These are phyloP conservation scores for Pharnaceum exiguum DNA, from an alignment of 148 eudicot species.

Conservation along the genomic window DNA sequence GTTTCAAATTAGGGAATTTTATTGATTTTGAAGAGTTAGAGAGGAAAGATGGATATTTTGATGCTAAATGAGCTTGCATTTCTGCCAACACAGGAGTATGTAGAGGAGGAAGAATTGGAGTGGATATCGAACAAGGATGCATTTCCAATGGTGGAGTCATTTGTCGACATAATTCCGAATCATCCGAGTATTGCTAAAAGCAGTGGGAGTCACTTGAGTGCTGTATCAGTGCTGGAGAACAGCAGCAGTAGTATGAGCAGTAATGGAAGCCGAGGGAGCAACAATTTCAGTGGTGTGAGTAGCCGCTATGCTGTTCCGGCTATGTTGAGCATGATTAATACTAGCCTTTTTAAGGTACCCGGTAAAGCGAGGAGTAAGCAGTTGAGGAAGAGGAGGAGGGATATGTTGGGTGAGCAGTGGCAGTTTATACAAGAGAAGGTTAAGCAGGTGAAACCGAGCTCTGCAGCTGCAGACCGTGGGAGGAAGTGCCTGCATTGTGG, in stretches of 20 bases:
- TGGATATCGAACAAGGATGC: conserved; percentile 90
- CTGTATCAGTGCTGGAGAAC: conserved; percentile 62
- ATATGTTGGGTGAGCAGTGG: conserved; percentile 28
- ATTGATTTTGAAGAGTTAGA: background rate
- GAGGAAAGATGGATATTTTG: conserved; percentile 13
- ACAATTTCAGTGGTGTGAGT: too few relatives aligned
- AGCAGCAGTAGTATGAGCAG: conserved; percentile 34
- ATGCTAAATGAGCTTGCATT: conserved; percentile 13
- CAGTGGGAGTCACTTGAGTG: conserved; percentile 47
- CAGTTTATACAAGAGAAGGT: conserved; percentile 24
- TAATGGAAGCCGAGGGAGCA: conserved; percentile 22
- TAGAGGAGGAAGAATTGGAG: conserved; percentile 73
- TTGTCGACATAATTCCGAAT: conserved; percentile 45
- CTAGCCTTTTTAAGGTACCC: conserved; percentile 39
- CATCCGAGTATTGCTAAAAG: conserved; percentile 24
- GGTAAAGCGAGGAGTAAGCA: conserved; percentile 53
- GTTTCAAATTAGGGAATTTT: too few relatives aligned
- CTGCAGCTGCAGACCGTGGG: conserved; percentile 35
- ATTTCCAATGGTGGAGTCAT: conserved; percentile 69
- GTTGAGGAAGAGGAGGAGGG: conserved; percentile 25
- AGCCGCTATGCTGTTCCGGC: too few relatives aligned
- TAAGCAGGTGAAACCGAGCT: background rate
- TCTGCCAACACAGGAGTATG: conserved; percentile 39
- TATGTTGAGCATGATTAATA: conserved; percentile 24
- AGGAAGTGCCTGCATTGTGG: conserved; percentile 75